These are phyloP conservation scores for Alnus rubra DNA, from an alignment of 306 rosid species.

Conservation along the genomic window DNA sequence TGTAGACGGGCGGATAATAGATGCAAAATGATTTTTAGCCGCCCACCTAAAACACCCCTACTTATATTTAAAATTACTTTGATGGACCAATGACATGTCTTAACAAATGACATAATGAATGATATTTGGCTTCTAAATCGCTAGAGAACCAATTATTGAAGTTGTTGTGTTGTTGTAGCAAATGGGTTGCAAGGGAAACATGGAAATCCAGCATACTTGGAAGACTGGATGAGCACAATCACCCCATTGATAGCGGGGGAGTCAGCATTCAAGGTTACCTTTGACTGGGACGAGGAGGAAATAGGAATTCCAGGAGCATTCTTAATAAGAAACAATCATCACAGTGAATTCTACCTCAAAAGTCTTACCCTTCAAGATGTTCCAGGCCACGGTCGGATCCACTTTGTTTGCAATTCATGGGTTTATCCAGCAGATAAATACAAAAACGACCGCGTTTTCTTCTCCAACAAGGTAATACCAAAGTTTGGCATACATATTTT, in stretches of 20 bases:
- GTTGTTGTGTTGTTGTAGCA: constrained; percentile 31
- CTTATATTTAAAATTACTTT: too few species aligned
- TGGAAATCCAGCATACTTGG: constrained; percentile 60
- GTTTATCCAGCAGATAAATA: constrained; percentile 64
- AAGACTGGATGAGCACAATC: constrained; percentile 51
- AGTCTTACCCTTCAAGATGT: constrained; percentile 62
- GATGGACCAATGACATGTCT: too few species aligned
- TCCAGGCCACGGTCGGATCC: constrained; percentile 64
- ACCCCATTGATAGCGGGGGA: constrained; percentile 50
- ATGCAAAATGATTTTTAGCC: too few species aligned
- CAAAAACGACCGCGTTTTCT: constrained; percentile 66
- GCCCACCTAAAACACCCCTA: too few species aligned
- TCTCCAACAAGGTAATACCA: constrained; percentile 64
- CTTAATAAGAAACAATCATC: constrained; percentile 62
- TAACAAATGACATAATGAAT: too few species aligned
- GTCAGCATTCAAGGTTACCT: constrained; percentile 49
- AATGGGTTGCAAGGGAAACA: constrained; percentile 52
- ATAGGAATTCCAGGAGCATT: constrained; percentile 76
- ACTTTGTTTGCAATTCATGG: constrained; percentile 86
- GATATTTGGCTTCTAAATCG: background rate
- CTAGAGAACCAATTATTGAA: background rate
- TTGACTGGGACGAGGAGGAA: constrained; percentile 62
- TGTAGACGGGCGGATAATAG: too few species aligned
- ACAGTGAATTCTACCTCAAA: constrained; percentile 62
- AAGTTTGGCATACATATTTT: too few species aligned